Conservation (phyloP, 148 eudicot species). For the Simmondsia chinensis region DNA sequence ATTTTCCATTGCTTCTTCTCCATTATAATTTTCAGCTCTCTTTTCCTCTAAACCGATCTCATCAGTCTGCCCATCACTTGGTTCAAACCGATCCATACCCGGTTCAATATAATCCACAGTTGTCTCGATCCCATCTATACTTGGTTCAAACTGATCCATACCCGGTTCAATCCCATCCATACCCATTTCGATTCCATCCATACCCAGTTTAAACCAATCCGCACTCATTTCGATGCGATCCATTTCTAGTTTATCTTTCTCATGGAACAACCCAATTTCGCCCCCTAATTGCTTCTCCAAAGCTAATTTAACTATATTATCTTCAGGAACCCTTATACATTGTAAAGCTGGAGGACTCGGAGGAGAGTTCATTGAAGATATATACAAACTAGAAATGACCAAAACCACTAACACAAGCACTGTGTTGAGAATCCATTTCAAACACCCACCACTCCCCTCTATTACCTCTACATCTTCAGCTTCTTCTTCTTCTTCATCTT, state of each 20-base stretch:
- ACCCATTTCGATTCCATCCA: neutral
- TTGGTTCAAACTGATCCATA: constrained; percentile 1
- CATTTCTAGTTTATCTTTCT: constrained; percentile 1
- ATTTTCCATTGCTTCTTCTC: too few relatives aligned
- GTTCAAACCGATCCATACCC: neutral
- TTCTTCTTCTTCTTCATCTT: constrained; percentile 7
- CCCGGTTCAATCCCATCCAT: neutral
- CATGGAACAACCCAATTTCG: constrained; percentile 2
- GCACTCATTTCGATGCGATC: constrained; percentile 1
- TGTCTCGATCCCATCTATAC: too few relatives aligned
- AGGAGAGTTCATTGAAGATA: constrained; percentile 37
- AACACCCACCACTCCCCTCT: constrained; percentile 3
- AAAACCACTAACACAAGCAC: constrained; percentile 27
- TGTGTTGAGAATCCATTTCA: constrained; percentile 28
- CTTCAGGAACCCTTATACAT: neutral
- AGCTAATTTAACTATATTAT: constrained; percentile 8
- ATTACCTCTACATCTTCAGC: constrained; percentile 25
- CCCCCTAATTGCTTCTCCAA: constrained; percentile 13
- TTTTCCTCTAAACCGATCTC: too few relatives aligned
- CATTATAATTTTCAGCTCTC: too few relatives aligned
- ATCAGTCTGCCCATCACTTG: constrained; percentile 3
- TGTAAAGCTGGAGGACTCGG: constrained; percentile 9
- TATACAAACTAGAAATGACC: constrained; percentile 23
- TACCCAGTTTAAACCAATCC: neutral
- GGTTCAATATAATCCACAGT: neutral